Conservation (phyloP, 2,329 filamentous ascomycete species). For the Pseudonectria buxi region DNA sequence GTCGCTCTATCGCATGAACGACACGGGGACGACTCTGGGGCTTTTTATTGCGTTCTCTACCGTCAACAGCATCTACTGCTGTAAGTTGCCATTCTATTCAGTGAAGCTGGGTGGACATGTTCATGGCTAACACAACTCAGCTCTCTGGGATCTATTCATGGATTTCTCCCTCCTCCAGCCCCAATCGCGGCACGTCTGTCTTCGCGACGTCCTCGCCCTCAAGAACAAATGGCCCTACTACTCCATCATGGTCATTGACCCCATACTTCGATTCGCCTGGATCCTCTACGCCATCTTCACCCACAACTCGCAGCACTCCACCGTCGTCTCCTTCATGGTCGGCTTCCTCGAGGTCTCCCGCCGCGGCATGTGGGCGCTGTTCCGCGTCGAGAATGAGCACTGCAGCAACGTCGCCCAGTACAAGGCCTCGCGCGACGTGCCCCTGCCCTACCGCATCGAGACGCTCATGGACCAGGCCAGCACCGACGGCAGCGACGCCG, state of each 20-base stretch:
- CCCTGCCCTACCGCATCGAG: slow-evolving; percentile 69
- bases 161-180: slow-evolving; percentile 89
- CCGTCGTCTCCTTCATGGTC: slow-evolving; percentile 72
- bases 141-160: slow-evolving; percentile 92
- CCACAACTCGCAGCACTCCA: slow-evolving; percentile 73
- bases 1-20: slow-evolving; percentile 74
- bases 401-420: slow-evolving; percentile 86
- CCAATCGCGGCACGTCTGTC: slow-evolving; percentile 56
- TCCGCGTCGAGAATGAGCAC: slow-evolving; percentile 97
- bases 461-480: slow-evolving; percentile 38
- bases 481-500: slow-evolving; percentile 21
- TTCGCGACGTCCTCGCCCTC: slow-evolving; percentile 74
- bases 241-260: slow-evolving; percentile 71
- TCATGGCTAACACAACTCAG: slow-evolving; percentile 28
- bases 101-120: not conserved
- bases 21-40: slow-evolving; percentile 49
- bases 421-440: slow-evolving; percentile 81
- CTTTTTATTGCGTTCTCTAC: slow-evolving; percentile 74
- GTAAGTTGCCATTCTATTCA: slow-evolving; percentile 37
- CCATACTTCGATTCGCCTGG: slow-evolving; percentile 87
- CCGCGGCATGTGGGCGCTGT: slow-evolving; percentile 82
- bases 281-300: slow-evolving; percentile 86
- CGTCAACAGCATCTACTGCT: slow-evolving; percentile 79
- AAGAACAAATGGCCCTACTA: slow-evolving; percentile 83
- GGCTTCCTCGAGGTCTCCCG: slow-evolving; percentile 73